phyloP scores from a whole-genome alignment of 345 rosid species.

The Noccaea caerulescens region DNA sequence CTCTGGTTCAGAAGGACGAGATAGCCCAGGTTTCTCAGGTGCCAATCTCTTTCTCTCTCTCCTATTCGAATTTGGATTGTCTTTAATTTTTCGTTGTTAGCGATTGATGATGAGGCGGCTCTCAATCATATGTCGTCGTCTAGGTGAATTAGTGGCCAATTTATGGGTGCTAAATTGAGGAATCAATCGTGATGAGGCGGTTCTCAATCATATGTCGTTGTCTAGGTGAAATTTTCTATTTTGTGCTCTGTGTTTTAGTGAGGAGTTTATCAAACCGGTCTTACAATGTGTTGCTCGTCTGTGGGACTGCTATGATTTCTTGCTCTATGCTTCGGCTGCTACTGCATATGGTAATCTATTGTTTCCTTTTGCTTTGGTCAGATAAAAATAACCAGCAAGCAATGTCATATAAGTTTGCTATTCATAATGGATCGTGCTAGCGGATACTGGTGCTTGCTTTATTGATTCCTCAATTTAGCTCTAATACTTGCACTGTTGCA shows the following conservation, averaged over 20 bases:
- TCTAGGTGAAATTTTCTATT: too few relatives aligned
- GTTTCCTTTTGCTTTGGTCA: background rate
- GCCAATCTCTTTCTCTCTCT: background rate
- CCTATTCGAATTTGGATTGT: conserved; percentile 24
- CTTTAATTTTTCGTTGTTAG: too few relatives aligned
- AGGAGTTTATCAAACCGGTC: too few relatives aligned
- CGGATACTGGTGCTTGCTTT: background rate
- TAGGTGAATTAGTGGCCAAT: too few relatives aligned
- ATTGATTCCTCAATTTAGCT: background rate
- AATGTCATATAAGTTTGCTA: background rate
- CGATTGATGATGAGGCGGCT: too few relatives aligned
- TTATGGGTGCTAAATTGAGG: too few relatives aligned
- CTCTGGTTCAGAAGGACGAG: conserved; percentile 63
- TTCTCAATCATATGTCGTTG: too few relatives aligned
- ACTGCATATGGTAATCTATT: conserved; percentile 72
- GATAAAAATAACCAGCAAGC: background rate
- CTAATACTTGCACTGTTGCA: background rate
- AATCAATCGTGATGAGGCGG: too few relatives aligned
- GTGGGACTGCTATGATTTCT: conserved; percentile 90
- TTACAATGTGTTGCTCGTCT: too few relatives aligned
- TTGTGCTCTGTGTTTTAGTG: too few relatives aligned
- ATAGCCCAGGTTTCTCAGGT: conserved; percentile 82
- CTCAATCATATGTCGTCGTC: too few relatives aligned
- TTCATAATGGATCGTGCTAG: background rate
- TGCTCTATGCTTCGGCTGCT: conserved; percentile 92